Conservation (phyloP, 73 alveolate genomes). For the Blepharisma japonicum region DNA sequence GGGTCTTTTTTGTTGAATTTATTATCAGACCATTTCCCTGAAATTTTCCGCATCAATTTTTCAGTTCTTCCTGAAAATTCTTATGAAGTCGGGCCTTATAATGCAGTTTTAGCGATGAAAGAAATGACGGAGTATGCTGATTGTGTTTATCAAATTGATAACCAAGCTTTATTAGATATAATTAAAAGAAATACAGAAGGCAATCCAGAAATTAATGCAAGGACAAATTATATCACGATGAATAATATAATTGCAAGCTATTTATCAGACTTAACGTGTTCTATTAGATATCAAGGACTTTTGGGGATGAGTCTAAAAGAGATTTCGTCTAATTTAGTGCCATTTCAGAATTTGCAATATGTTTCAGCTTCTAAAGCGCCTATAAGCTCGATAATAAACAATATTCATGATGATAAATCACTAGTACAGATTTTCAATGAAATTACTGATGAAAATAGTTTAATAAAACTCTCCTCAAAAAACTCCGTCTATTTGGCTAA, state of each 20-base stretch:
- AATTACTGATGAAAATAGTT: slow-evolving; percentile 58
- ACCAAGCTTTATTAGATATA: slow-evolving; percentile 42
- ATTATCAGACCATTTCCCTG: slow-evolving; percentile 48
- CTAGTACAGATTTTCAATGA: slow-evolving; percentile 92
- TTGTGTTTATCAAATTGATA: slow-evolving; percentile 77
- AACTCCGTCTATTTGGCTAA: slow-evolving; percentile 88
- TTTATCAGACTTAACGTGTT: slow-evolving; percentile 96
- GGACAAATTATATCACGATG: slow-evolving; percentile 52
- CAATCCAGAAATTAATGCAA: no score
- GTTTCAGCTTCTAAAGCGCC: slow-evolving; percentile 96
- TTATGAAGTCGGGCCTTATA: slow-evolving; percentile 99
- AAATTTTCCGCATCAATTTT: slow-evolving; percentile 92
- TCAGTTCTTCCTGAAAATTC: slow-evolving; percentile 99
- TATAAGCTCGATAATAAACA: slow-evolving; percentile 85
- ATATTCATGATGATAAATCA: slow-evolving; percentile 87
- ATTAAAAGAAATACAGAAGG: no score
- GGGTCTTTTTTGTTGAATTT: slow-evolving; percentile 92
- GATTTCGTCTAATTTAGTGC: slow-evolving; percentile 99
- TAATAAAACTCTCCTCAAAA: slow-evolving; percentile 80
- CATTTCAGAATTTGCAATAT: slow-evolving; percentile 98
- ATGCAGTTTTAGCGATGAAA: slow-evolving; percentile 92
- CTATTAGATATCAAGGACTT: slow-evolving; percentile 99
- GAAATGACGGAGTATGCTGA: slow-evolving; percentile 86
- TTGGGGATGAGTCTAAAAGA: slow-evolving; percentile 97
- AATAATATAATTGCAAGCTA: slow-evolving; percentile 95